Conservation (phyloP, 73 alveolate genomes). For the Uronychia setigera region DNA sequence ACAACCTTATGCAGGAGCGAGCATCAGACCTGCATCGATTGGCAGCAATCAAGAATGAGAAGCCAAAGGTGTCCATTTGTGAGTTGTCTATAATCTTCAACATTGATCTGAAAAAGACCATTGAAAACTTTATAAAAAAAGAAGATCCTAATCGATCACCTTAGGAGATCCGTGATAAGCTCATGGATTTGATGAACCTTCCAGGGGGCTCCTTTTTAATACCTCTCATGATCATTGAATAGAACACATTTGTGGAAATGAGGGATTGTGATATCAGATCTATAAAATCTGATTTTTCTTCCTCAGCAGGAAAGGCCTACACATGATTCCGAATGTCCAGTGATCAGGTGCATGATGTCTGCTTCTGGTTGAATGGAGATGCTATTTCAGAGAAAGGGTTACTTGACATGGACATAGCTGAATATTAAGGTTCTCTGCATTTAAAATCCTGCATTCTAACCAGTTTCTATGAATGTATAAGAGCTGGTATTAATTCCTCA, state of each 20-base stretch:
- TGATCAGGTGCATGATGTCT: constrained; percentile 40
- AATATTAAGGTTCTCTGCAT: constrained; percentile 12
- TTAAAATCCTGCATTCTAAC: constrained; percentile 22
- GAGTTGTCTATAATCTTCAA: constrained; percentile 52
- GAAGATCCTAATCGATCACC: background rate
- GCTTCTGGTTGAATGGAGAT: constrained; percentile 62
- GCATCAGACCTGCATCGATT: background rate
- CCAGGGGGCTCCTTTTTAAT: constrained; percentile 1
- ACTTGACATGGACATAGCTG: background rate
- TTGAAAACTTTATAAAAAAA: constrained; percentile 16
- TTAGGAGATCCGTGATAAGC: background rate
- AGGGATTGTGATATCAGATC: constrained; percentile 68
- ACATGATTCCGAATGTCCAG: background rate
- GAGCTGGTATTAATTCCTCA: constrained; percentile 30
- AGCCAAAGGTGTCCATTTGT: constrained; percentile 23
- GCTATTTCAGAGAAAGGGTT: background rate
- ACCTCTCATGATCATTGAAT: constrained; percentile 35
- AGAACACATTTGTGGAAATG: constrained; percentile 42
- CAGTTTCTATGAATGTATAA: constrained; percentile 10
- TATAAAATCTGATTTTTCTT: constrained; percentile 7
- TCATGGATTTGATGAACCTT: constrained; percentile 1
- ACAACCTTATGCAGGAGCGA: background rate
- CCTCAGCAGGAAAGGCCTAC: background rate
- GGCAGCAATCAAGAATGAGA: constrained; percentile 2
- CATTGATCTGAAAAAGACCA: constrained; percentile 20